Evolutionary conservation across 2,329 filamentous ascomycete genomes (phyloP), one percentile per base, ranked within the genome.

Genomic region (Aspergillus arachidicola): DNA sequence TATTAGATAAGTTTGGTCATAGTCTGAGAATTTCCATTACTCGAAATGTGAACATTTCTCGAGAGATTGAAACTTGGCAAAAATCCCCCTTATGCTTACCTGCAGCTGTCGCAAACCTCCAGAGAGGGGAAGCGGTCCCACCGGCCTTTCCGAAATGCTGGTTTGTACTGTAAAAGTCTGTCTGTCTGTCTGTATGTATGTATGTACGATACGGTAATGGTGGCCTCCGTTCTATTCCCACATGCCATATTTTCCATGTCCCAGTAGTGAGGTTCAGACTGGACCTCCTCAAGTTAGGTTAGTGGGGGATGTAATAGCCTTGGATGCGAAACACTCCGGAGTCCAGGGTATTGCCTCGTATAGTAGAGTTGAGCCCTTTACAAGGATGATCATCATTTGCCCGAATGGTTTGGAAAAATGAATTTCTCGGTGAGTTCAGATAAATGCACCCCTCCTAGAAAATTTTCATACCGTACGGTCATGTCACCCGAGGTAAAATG

Each of bases 81-180:
- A 36, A 23, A 21, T 26, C 32, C 51, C 45, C n/a, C 28, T 54
- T 55, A 23, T 55, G 51, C 51, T 55, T 55, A 55, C 51, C 46
- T 57, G 61, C 60, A 69, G 61, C 63, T 66, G 59, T 65, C 63
- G 57, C 59, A 62, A 64, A 64, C 58, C 59, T 60, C 54, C 45
- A 60, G 45, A 63, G 58, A 58, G 62, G 62, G 46, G 46, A 53
- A 57, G 54, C 43, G 63, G 58, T 60, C 61, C 66, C 66, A 69
- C 67, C 54, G 57, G 56, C 46, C 56, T 58, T 65, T 61, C 66
- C 66, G 65, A 65, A 65, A 43, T 56, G 46, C 60, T 66, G 65
- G 64, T 58, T 46, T 4, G 32, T 34, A 34, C 30, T n/a, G 61
- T 36, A 36, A 14, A 28, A 28, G 26, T 28, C 26, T 28, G 34